Percentiles rank a stretch among this genome's conserved stretches.
These are phyloP conservation scores for Fusarium hainanense DNA, from an alignment of 2,329 filamentous ascomycete species.

Conservation along the genomic window DNA sequence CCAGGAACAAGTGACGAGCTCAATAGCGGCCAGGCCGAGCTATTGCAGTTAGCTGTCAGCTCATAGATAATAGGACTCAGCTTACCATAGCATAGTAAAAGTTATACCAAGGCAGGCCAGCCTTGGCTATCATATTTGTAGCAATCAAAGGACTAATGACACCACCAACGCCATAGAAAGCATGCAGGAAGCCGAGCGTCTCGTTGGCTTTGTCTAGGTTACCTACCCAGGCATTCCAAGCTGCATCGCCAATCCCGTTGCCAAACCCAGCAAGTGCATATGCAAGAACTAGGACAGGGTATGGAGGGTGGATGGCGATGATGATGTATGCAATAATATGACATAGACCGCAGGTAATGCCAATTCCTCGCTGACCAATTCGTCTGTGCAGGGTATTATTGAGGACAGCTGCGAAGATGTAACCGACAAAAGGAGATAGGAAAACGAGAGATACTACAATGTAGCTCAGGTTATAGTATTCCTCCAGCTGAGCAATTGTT, in stretches of 20 bases:
- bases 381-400: conserved; percentile 62
- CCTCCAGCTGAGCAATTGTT: conserved; percentile 37
- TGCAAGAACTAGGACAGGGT: conserved; percentile 71
- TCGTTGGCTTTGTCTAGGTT: conserved; percentile 77
- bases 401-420: conserved; percentile 68
- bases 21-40: conserved; percentile 25
- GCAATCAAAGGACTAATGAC: conserved; percentile 76
- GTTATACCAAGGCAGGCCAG: conserved; percentile 70
- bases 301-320: conserved; percentile 73
- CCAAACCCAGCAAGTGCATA: conserved; percentile 77
- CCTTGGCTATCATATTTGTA: conserved; percentile 75
- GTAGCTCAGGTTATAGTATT: conserved; percentile 71
- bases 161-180: conserved; percentile 75
- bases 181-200: conserved; percentile 75
- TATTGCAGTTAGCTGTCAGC: conserved; percentile 53
- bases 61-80: conserved; percentile 54
- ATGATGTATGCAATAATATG: conserved; percentile 74
- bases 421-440: conserved; percentile 73
- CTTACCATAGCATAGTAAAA: conserved; percentile 82
- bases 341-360: conserved; percentile 66
- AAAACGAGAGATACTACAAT: conserved; percentile 73
- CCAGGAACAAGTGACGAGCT: conserved; percentile 52
- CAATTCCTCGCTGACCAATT: conserved; percentile 63
- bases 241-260: conserved; percentile 71
- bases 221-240: conserved; percentile 68